A percentile compares a stretch with the other conserved stretches of the same genome.
These are phyloP conservation scores for Parafenestella ontariensis DNA, from an alignment of 2,329 filamentous ascomycete genomes.

Conservation along the genomic window DNA sequence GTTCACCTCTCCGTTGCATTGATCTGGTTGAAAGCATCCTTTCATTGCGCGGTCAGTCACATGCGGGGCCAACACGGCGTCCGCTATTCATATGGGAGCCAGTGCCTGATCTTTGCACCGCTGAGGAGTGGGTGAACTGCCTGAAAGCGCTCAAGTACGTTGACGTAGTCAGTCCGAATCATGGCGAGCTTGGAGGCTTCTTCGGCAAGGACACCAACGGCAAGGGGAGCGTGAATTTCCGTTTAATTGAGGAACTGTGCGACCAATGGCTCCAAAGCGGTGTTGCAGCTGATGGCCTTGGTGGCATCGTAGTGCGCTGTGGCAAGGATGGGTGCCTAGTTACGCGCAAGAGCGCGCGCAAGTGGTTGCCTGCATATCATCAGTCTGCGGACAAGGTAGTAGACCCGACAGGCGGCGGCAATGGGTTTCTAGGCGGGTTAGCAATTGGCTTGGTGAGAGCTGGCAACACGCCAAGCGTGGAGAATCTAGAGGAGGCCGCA, in stretches of 20 bases:
- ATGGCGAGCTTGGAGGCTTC: constrained; percentile 84
- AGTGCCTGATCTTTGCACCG: constrained; percentile 84
- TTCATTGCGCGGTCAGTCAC: constrained; percentile 52
- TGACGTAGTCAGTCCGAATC: constrained; percentile 78
- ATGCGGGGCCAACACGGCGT: constrained; percentile 26
- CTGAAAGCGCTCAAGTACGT: constrained; percentile 61
- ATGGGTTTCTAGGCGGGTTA: constrained; percentile 78
- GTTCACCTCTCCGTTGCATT: constrained; percentile 77
- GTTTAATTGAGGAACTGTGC: constrained; percentile 51
- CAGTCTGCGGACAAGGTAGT: constrained; percentile 65
- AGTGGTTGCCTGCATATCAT: constrained; percentile 84
- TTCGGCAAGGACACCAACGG: constrained; percentile 64
- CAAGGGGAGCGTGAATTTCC: constrained; percentile 45
- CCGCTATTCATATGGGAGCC: constrained; percentile 95
- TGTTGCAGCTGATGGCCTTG: constrained; percentile 43
- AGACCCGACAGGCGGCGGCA: constrained; percentile 95
- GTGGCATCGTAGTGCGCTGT: constrained; percentile 72
- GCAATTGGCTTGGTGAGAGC: constrained; percentile 62
- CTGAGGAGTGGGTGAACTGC: constrained; percentile 65
- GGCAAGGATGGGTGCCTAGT: constrained; percentile 75
- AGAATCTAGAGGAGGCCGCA: constrained; percentile 71
- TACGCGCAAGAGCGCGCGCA: constrained; percentile 45
- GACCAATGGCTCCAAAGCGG: constrained; percentile 47
- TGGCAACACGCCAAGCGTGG: constrained; percentile 55
- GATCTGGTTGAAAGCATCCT: constrained; percentile 77